Conservation (phyloP, 495 filamentous ascomycete species). For the Immersiella caudata region DNA sequence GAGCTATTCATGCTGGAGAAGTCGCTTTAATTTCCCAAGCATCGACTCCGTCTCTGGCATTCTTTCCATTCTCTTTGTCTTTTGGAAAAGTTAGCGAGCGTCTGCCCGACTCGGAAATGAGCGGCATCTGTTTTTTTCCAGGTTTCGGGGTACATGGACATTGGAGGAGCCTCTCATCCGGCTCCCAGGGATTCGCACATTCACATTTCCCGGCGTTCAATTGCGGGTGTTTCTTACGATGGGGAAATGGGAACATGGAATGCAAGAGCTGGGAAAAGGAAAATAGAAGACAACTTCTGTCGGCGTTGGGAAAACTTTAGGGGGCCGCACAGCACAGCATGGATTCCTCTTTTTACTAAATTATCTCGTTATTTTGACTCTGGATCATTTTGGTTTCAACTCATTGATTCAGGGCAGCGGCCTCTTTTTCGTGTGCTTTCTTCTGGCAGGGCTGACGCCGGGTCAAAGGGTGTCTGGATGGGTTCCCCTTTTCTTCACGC, state of each 20-base stretch:
- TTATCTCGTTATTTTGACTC: not conserved
- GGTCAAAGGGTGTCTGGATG: not conserved
- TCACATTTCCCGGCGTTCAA: not conserved
- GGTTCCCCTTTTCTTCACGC: not conserved
- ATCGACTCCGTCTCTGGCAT: not conserved
- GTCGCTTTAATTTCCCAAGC: slow-evolving; percentile 30
- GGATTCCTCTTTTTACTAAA: not conserved
- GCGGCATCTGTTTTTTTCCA: not conserved
- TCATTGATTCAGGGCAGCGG: no score
- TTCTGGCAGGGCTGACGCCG: not conserved
- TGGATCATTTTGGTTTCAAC: not conserved
- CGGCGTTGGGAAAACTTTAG: slow-evolving; percentile 1
- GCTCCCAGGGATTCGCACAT: slow-evolving; percentile 4
- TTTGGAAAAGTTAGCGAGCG: not conserved
- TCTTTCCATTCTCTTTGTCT: slow-evolving; percentile 2
- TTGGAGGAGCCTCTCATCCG: not conserved
- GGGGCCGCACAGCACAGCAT: slow-evolving; percentile 12
- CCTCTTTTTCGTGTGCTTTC: not conserved
- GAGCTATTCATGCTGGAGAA: slow-evolving; percentile 75
- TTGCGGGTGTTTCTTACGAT: not conserved
- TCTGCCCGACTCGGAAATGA: not conserved
- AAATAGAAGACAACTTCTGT: slow-evolving; percentile 19
- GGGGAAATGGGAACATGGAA: not conserved
- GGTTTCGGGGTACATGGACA: not conserved
- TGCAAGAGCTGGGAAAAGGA: slow-evolving; percentile 4